phyloP scores from a whole-genome alignment of 306 rosid genomes.

The Trichosanthes truncata region DNA sequence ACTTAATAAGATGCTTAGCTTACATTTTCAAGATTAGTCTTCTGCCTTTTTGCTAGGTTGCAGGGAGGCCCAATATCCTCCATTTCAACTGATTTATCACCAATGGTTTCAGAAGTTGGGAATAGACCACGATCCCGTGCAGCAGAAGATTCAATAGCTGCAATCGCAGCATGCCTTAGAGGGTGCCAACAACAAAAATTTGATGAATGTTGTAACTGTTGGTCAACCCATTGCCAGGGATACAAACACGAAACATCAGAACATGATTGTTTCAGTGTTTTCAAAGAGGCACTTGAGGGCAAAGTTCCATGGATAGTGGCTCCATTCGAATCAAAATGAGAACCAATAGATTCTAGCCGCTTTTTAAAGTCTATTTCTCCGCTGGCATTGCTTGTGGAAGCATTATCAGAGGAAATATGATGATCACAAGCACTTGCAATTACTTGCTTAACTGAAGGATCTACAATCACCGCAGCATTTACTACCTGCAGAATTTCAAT shows the following conservation, averaged over 20 bases:
- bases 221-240: slow-evolving; percentile 67
- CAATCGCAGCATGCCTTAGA: slow-evolving; percentile 72
- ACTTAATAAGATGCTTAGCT: slow-evolving; percentile 1
- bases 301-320: slow-evolving; percentile 18
- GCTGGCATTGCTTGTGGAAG: slow-evolving; percentile 16
- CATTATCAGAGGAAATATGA: slow-evolving; percentile 36
- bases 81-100: slow-evolving; percentile 27
- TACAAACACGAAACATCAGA: slow-evolving; percentile 37
- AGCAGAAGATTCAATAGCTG: slow-evolving; percentile 81
- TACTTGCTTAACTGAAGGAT: slow-evolving; percentile 58
- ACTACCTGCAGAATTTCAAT: slow-evolving; percentile 35
- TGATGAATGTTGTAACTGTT: slow-evolving; percentile 19
- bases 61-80: slow-evolving; percentile 20
- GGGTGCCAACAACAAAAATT: slow-evolving; percentile 54
- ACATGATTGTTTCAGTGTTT: slow-evolving; percentile 5
- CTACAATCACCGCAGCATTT: slow-evolving; percentile 89
- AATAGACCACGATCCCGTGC: slow-evolving; percentile 62
- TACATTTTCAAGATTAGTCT: slow-evolving; percentile 34
- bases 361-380: slow-evolving; percentile 18
- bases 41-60: slow-evolving; percentile 54
- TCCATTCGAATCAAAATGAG: slow-evolving; percentile 18
- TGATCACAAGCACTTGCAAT: slow-evolving; percentile 71
- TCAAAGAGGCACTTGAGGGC: slow-evolving; percentile 2
- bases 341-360: slow-evolving; percentile 18
- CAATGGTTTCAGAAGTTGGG: slow-evolving; percentile 24